Evolutionary conservation across 2,329 filamentous ascomycete genomes (phyloP), one percentile per base, ranked within the genome.

Genomic region (Boeremia lycopersici): DNA sequence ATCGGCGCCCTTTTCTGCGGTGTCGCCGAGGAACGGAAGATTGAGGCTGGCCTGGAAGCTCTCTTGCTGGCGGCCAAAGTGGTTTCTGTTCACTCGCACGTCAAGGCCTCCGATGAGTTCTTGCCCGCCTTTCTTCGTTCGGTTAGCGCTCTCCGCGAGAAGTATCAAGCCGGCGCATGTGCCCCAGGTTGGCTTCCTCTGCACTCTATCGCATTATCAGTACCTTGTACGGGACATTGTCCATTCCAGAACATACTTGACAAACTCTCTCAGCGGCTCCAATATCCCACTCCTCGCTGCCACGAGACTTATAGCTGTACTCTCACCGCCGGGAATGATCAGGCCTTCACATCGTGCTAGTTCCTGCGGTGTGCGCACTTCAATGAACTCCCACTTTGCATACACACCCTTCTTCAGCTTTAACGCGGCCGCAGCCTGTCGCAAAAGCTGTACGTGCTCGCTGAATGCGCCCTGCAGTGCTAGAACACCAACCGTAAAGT

Each of bases 91-190:
- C 29, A 98, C 93, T 40, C 91, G 83, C 31, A 99, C 93, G 69
- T 92, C 88, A 33, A 99, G 82, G 2, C 95, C 95, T 12, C 95
- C 95, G 59, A 99, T 91, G 48, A 98, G 83, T 56, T 96, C 91
- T 75, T 98, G 95, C 0, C 93, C 93, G 38, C 91, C 92, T 68
- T 89, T 87, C 74, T 97, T 98, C 33, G 90, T 92, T 59, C 88
- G 85, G 73, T 93, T 96, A 44, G 92, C 93, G 54, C 89, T 87
- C 69, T 96, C 90, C 2, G 92, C 89, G 44, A 99, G 86, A 43
- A 98, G 80, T 64, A 99, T 97, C 53, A 98, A 83, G 9, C 95
- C 95, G 11, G 95, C 95, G 74, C 95, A 99, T 17, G 95, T 98
- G 52, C 95, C 95, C 93, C 93, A 99, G 23, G 89, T 90, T 10